Base-by-base conservation (phyloP, 1,139 yeast genomes). In the Pichia sp. region DNA sequence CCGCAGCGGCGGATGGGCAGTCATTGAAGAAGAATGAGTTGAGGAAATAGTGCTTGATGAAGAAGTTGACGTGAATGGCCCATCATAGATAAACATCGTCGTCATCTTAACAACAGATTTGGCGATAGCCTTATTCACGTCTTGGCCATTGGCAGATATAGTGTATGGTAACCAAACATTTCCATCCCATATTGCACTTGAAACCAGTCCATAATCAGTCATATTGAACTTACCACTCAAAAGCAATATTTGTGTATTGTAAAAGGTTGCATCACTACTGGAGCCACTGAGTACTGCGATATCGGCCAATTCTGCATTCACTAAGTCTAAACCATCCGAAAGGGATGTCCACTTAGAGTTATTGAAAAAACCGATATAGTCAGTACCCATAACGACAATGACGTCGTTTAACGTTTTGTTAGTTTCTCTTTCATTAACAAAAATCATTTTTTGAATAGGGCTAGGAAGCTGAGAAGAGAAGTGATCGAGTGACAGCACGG, bases 181-280 rank as follows among this genome's bases (percentile, higher is more conserved):
- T 3, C 95, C 93, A 66, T 89, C 84, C 71, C 72, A 91, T 46
- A 84, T 70, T 0, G 95, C 93, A 33, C 85, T 79, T 53, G 87
- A 83, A 1, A 82, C 81, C 46, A 72, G 67, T 1, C 95, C 96
- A 65, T 78, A 82, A 2, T 68, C 68, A 2, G 72, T 62, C 49
- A 87, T 68, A 7, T 71, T 67, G 52, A 89, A 75, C 45, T 72
- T 68, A 17, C 98, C 98, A 4, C 88, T 74, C 2, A 87, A 78
- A 17, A 86, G 66, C 45, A 91, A 68, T 0, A 81, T 71, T 58
- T 79, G 74, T 48, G 76, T 68, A 8, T 71, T 65, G 46, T 77
- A 76, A 55, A 82, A 77, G n/a, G 44, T 10, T 5, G 12, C 4
- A 58, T 46, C 68, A 31, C n/a, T 48, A 72, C 29, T 70, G 6